Base-by-base conservation (phyloP, 345 rosid genomes). In the Sonneratia alba region DNA sequence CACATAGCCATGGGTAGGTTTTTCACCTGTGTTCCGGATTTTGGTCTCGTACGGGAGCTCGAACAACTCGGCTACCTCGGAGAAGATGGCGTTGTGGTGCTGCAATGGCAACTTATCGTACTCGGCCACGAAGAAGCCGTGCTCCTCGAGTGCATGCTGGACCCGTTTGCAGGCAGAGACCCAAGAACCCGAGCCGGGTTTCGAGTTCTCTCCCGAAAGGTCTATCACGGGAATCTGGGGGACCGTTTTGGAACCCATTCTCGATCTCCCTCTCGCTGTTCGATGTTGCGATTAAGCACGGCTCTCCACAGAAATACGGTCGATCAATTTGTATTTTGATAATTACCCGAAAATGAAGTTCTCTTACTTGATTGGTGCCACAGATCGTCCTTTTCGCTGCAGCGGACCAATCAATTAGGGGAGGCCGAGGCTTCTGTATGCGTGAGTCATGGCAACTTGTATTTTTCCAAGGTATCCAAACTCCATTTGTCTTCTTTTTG, bases 11-110 rank as follows among this genome's bases (percentile, higher is more conserved):
- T 77, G 79, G 40, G 71, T 75, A 14, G 0, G 32, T 27, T 27
- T 27, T 27, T 72, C 75, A 36, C 73, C 75, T 7, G 70, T 72
- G 57, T 82, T 82, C 66, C 72, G 76, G 36, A 47, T 72, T 62
- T 85, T 82, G 64, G 71, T 74, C 65, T 85, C 81, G 6, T 72
- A 24, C 3, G 88, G 80, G 15, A 85, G 83, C 15, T 74, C 56
- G 67, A 82, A 85, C 38, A 85, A 42, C 56, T 85, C 71, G 24
- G 66, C 71, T 1, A 72, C 49, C 1, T 51, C 47, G 3, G 51
- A 66, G 22, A 85, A 43, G n/a, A 79, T 32, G 19, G 42, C 5
- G 24, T 55, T 62, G 36, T 73, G 79, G 55, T 78, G 72, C 36
- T 81, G 71, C 24, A 55, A 1, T 0, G 82, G 43, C 66, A 75